phyloP scores from a whole-genome alignment of 2,329 filamentous ascomycete genomes.

The Hypoxylon sp. region DNA sequence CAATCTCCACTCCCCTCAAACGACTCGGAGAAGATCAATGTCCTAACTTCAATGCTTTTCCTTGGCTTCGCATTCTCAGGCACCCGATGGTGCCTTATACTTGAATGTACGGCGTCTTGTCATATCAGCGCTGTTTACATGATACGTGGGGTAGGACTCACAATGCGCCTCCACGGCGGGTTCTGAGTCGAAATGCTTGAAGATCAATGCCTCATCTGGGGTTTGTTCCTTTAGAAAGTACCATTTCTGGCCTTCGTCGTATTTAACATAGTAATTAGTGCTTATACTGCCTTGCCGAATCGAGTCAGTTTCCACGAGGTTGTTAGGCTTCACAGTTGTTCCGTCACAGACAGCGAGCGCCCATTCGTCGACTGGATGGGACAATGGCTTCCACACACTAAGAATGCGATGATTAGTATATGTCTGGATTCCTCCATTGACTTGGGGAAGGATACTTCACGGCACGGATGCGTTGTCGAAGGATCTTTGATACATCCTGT shows the following conservation, averaged over 20 bases:
- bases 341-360: conserved; percentile 7
- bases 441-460: not conserved
- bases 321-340: not conserved
- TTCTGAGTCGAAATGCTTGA: conserved; percentile 8
- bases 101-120: conserved; percentile 5
- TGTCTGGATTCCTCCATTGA: too few relatives aligned
- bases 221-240: conserved; percentile 9
- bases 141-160: not conserved
- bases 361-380: conserved; percentile 7
- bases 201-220: conserved; percentile 9
- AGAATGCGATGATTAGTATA: not conserved
- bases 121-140: not conserved
- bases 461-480: conserved; percentile 3
- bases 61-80: conserved; percentile 2
- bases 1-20: not conserved
- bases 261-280: conserved; percentile 13
- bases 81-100: conserved; percentile 2
- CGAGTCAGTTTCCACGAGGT: conserved; percentile 6
- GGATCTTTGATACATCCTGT: conserved; percentile 9
- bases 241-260: conserved; percentile 9
- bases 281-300: conserved; percentile 10
- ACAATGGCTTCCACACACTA: conserved; percentile 12
- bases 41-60: conserved; percentile 10
- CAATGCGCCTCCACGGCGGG: conserved; percentile 2
- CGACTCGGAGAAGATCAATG: conserved; percentile 6